phyloP scores from a whole-genome alignment of 2,329 filamentous ascomycete species.

The Sclerotinia trifoliorum region DNA sequence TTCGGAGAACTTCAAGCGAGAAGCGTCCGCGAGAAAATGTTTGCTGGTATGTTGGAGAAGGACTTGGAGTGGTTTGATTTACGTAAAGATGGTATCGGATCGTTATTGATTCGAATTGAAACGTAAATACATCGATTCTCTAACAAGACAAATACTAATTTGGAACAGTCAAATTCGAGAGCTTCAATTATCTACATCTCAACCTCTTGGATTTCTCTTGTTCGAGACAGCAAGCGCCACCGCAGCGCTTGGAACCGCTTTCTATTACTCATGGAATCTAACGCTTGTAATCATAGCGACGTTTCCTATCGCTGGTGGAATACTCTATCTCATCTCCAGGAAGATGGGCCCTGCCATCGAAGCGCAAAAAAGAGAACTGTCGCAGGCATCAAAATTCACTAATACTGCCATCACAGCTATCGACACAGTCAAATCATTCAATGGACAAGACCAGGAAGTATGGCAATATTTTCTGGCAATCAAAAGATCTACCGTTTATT shows the following conservation, averaged over 20 bases:
- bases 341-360: conserved; percentile 65
- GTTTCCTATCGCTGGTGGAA: conserved; percentile 63
- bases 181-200: conserved; percentile 75
- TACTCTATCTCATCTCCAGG: conserved; percentile 60
- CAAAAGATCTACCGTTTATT: conserved; percentile 58
- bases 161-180: conserved; percentile 71
- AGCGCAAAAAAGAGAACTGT: conserved; percentile 65
- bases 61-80: conserved; percentile 82
- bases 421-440: conserved; percentile 83
- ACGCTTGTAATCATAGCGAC: conserved; percentile 76
- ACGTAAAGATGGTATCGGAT: conserved; percentile 66
- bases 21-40: conserved; percentile 62
- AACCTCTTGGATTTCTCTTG: conserved; percentile 70
- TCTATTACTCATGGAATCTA: conserved; percentile 80
- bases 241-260: conserved; percentile 67
- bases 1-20: conserved; percentile 81
- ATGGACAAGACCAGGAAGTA: conserved; percentile 68
- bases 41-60: conserved; percentile 66
- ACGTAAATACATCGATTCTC: conserved; percentile 53
- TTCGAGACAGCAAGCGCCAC: conserved; percentile 63
- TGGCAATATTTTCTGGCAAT: conserved; percentile 62
- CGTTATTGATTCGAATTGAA: conserved; percentile 70
- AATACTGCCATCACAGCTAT: conserved; percentile 71
- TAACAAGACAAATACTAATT: conserved; percentile 25
- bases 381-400: conserved; percentile 67